Base-by-base conservation (phyloP, 768 basidiomycete genomes). In the Pleurotus cornucopiae region DNA sequence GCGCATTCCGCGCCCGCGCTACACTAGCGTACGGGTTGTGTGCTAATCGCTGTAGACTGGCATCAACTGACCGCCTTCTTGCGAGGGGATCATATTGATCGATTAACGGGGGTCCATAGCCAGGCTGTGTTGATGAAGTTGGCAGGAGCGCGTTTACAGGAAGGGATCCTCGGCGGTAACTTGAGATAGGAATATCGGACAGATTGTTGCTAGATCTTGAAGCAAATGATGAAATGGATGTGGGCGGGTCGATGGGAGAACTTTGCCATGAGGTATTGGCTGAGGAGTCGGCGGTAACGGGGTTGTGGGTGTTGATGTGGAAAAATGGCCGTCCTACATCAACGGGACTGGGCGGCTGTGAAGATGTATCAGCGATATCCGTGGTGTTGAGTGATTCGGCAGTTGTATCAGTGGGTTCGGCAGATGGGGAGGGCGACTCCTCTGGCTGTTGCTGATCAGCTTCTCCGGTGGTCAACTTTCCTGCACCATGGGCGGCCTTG, bases 1-100 rank as follows among this genome's bases (percentile, higher is more conserved):
- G 75, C 55, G 67, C 73, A 63, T 85, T 82, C 67, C 81, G 79
- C 2, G 82, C 78, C 41, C 80, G 71, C 44, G 79, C 81, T 21
- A 80, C 68, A 51, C 63, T 66, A 16, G 82, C 81, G 58, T 75
- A 81, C 0, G 79, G 79, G 61, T 82, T 78, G 46, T 60, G 63
- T 3, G 75, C 75, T n/a, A 80, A 73, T n/a, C 78, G 75, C 55
- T 76, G 75, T 46, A 82, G 66, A 63, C 75, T 74, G 52, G 77
- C 69, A 61, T 78, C 71, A 63, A 84, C 72, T 54, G 79, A 74
- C 61, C 75, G 59, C 54, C 83, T 66, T 61, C 76, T 66, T 49
- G 71, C 63, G 47, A 74, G 63, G 39, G 76, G 73, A 66, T 83
- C 75, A 60, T 69, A 67, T 60, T 72, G 66, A 64, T 81, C 68